Conservation (phyloP, 2,329 filamentous ascomycete genomes). For the Tolypocladium cylindrosporum region DNA sequence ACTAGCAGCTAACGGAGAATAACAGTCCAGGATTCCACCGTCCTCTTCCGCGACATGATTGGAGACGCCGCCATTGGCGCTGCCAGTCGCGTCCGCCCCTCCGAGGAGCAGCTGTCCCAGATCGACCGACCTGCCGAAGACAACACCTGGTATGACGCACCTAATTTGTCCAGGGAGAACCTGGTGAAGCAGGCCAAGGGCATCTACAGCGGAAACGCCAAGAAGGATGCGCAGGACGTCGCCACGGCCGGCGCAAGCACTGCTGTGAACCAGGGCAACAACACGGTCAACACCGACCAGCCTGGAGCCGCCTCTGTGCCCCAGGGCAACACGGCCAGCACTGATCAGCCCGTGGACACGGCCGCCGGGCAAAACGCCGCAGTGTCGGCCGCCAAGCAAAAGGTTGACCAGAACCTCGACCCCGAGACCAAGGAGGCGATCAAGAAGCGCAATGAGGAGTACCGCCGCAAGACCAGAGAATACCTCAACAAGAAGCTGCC, state of each 20-base stretch:
- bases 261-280: conserved; percentile 33
- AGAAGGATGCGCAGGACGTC: conserved; percentile 51
- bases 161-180: conserved; percentile 60
- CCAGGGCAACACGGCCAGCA: conserved; percentile 18
- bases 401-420: conserved; percentile 51
- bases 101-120: conserved; percentile 63
- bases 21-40: conserved; percentile 63
- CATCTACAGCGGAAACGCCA: conserved; percentile 43
- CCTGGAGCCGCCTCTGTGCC: conserved; percentile 26
- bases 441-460: conserved; percentile 32
- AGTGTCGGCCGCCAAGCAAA: conserved; percentile 41
- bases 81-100: conserved; percentile 65
- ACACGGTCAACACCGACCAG: conserved; percentile 22
- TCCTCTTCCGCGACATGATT: conserved; percentile 81
- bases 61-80: conserved; percentile 79
- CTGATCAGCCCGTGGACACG: conserved; percentile 41
- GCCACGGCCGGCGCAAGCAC: conserved; percentile 47
- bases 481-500: conserved; percentile 85
- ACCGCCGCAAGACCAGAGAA: conserved; percentile 45
- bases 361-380: conserved; percentile 20
- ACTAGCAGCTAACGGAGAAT: conserved; percentile 8
- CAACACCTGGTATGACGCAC: conserved; percentile 87
- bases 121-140: conserved; percentile 80
- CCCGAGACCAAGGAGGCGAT: conserved; percentile 50
- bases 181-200: conserved; percentile 60